phyloP scores from a whole-genome alignment of 345 rosid genomes.

The Eucalyptus cloeziana region DNA sequence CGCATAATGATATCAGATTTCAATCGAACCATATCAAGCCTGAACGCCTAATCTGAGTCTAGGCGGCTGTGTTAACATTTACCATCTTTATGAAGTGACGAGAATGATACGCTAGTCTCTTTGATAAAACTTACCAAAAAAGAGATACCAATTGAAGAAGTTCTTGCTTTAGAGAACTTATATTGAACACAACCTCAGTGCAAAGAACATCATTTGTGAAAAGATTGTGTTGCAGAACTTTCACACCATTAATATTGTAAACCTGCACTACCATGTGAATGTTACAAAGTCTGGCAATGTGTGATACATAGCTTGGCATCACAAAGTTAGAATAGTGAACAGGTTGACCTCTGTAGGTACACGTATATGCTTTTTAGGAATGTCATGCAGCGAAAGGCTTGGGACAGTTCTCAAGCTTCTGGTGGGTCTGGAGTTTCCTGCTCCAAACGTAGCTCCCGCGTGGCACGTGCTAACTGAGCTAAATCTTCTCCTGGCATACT shows the following conservation, averaged over 20 bases:
- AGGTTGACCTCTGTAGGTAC: slow-evolving; percentile 64
- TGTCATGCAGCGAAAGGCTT: too few species aligned
- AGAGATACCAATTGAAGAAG: slow-evolving; percentile 83
- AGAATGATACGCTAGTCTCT: neutral
- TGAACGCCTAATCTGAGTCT: neutral
- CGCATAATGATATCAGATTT: neutral
- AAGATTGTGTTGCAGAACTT: slow-evolving; percentile 80
- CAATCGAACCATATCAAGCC: neutral
- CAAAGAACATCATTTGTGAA: slow-evolving; percentile 92
- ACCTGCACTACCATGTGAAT: slow-evolving; percentile 24
- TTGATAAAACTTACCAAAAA: slow-evolving; percentile 54
- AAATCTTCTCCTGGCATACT: too few species aligned
- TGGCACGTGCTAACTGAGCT: too few species aligned
- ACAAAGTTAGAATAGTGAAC: too few species aligned
- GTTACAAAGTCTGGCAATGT: neutral
- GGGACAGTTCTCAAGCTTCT: too few species aligned
- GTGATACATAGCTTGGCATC: neutral
- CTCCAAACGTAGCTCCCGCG: too few species aligned
- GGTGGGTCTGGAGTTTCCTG: too few species aligned
- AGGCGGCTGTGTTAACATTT: neutral
- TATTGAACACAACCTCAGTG: slow-evolving; percentile 75
- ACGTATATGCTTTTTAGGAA: neutral
- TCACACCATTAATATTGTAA: slow-evolving; percentile 74
- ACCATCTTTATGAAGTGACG: neutral
- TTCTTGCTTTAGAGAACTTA: slow-evolving; percentile 72